These are phyloP conservation scores for Saxophila tyrrhenica DNA, from an alignment of 495 filamentous ascomycete species.

Conservation along the genomic window DNA sequence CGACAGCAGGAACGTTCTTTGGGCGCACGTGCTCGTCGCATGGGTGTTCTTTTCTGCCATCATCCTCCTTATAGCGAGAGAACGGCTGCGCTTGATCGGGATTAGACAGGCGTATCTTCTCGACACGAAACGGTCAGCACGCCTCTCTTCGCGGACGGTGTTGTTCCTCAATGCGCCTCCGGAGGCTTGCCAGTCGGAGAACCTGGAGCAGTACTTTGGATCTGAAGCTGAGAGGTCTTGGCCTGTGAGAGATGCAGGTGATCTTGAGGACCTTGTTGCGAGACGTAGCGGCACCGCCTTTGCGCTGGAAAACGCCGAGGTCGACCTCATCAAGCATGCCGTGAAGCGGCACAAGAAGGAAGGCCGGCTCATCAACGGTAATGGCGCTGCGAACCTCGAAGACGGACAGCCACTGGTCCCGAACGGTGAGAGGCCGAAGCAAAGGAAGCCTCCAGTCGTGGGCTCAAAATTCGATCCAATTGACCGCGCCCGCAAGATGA, in stretches of 20 bases:
- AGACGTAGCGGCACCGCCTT: slow-evolving; percentile 19
- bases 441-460: slow-evolving; percentile 18
- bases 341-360: slow-evolving; percentile 7
- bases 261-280: slow-evolving; percentile 22
- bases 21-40: slow-evolving; percentile 48
- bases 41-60: slow-evolving; percentile 37
- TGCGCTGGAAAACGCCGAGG: slow-evolving; percentile 27
- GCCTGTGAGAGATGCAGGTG: slow-evolving; percentile 34
- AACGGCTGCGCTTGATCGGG: slow-evolving; percentile 58
- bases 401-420: slow-evolving; percentile 9
- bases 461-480: slow-evolving; percentile 28
- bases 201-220: slow-evolving; percentile 23
- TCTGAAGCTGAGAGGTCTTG: slow-evolving; percentile 49
- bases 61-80: slow-evolving; percentile 53
- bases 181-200: slow-evolving; percentile 26
- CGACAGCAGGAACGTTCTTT: slow-evolving; percentile 39
- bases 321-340: slow-evolving; percentile 19
- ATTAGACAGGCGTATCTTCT: slow-evolving; percentile 60
- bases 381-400: slow-evolving; percentile 4
- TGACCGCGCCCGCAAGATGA: slow-evolving; percentile 17
- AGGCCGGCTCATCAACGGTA: slow-evolving; percentile 12
- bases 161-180: slow-evolving; percentile 58
- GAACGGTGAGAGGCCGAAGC: slow-evolving; percentile 18
- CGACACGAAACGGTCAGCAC: slow-evolving; percentile 52
- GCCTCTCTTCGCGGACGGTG: slow-evolving; percentile 58